A percentile compares a stretch with the other conserved stretches of the same genome.
These are phyloP conservation scores for Pseudozyma sp. DNA, from an alignment of 1,284 basidiomycete genomes.

Conservation along the genomic window DNA sequence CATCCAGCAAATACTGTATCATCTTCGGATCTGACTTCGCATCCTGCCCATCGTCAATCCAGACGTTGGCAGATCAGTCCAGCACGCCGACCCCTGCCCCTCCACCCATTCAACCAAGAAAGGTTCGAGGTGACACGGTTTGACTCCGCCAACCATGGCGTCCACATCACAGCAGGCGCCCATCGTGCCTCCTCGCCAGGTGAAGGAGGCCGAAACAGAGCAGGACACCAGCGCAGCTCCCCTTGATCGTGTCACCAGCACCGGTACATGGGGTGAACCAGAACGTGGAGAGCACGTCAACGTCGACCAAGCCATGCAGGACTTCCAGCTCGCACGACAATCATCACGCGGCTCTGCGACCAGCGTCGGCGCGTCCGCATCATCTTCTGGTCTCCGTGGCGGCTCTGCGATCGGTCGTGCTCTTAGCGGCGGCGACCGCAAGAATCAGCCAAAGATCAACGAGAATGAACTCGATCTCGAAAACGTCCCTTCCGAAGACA, in stretches of 20 bases:
- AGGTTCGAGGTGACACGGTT: neutral
- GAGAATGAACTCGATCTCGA: slow-evolving; percentile 26
- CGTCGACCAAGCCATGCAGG: slow-evolving; percentile 41
- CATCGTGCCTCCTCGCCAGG: slow-evolving; percentile 3
- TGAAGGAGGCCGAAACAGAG: slow-evolving; percentile 2
- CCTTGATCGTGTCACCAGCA: slow-evolving; percentile 22
- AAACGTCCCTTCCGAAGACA: slow-evolving; percentile 4
- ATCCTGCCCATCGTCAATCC: no score
- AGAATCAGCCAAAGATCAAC: slow-evolving; percentile 21
- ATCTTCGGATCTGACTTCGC: no score
- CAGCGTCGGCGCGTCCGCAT: slow-evolving; percentile 4
- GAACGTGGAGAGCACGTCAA: slow-evolving; percentile 48
- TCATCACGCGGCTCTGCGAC: slow-evolving; percentile 11
- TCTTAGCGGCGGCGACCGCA: slow-evolving; percentile 20
- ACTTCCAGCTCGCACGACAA: slow-evolving; percentile 47
- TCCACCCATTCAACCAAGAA: no score
- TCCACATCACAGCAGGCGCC: slow-evolving; percentile 11
- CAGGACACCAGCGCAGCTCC: neutral
- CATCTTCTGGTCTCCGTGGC: slow-evolving; percentile 12
- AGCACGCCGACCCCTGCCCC: no score
- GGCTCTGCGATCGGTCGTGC: slow-evolving; percentile 20
- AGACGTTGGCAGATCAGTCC: no score
- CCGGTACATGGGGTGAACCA: slow-evolving; percentile 56
- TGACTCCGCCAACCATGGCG: slow-evolving; percentile 1
- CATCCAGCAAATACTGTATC: no score